phyloP scores from a whole-genome alignment of 306 rosid species.

The Notholithocarpus densiflorus region DNA sequence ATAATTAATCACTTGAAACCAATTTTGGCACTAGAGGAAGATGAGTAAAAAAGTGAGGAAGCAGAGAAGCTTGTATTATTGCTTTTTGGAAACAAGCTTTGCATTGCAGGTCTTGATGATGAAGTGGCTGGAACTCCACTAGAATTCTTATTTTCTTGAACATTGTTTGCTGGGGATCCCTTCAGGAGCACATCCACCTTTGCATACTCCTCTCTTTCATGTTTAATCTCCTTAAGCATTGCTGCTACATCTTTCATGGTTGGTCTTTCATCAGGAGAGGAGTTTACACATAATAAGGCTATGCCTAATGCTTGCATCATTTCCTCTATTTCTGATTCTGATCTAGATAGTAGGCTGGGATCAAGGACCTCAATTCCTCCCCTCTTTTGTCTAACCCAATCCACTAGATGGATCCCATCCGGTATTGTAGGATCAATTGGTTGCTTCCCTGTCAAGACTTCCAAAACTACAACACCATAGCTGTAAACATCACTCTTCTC shows the following conservation, averaged over 20 bases:
- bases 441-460: conserved; percentile 91
- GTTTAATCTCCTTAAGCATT: conserved; percentile 80
- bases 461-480: conserved; percentile 74
- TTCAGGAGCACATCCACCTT: conserved; percentile 82
- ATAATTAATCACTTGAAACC: conserved; percentile 29
- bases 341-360: conserved; percentile 54
- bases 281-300: conserved; percentile 80
- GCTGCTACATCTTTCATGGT: conserved; percentile 91
- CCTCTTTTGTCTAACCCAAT: conserved; percentile 81
- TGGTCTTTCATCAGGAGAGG: conserved; percentile 84
- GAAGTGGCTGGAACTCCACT: conserved; percentile 53
- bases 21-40: conserved; percentile 39
- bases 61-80: conserved; percentile 68
- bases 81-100: conserved; percentile 49
- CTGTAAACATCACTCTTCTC: conserved; percentile 81
- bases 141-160: conserved; percentile 24
- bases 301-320: conserved; percentile 88
- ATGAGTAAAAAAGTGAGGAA: conserved; percentile 51
- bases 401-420: conserved; percentile 80
- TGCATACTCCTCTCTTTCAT: conserved; percentile 85
- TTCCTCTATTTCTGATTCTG: conserved; percentile 80
- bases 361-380: conserved; percentile 71
- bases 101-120: conserved; percentile 46
- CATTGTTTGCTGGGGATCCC: conserved; percentile 50
- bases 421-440: conserved; percentile 98